Base-by-base conservation (phyloP, 1,284 basidiomycete genomes). In the Mycena citricolor region DNA sequence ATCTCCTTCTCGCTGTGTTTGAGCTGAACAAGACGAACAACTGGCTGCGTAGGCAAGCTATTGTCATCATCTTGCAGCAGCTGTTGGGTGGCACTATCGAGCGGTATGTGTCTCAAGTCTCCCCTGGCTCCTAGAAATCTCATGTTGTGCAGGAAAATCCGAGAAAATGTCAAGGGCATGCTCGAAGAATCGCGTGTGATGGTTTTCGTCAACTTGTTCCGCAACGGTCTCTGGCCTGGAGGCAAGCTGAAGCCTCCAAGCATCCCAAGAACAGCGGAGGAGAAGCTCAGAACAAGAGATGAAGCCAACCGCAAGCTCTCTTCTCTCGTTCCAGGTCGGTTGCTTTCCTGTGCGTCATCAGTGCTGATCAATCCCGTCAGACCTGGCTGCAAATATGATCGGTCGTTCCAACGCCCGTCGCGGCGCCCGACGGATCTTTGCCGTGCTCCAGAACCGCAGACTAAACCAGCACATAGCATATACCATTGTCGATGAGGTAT, bases 41-140 rank as follows among this genome's bases (percentile, higher is more conserved):
- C 55, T 99, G 95, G 95, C 71, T 98, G 23, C 75, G 94, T 39
- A 76, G 92, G n/a, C 94, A 97, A 63, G 94, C 95, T 2, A 92
- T 97, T 54, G 89, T 97, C 11, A 91, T 98, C 44, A 92, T 98
- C 48, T 69, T 98, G 35, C 95, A 98, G 64, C 94, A 98, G 61
- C 83, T 97, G 4, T 73, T 99, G 4, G 95, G 94, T 5, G 89
- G 90, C 8, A 98, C 95, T 0, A 93, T 98, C 53, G 95, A 99
- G 65, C 73, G 92, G 90, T 93, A 39, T 54, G 77, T 29, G 14
- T 33, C n/a, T 32, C 93, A 44, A 55, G 75, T 24, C 17, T 35
- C 14, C 29, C 26, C 46, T 28, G 28, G 17, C 16, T 37, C 36
- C 28, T 3, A 24, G 26, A 8, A 29, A 14, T 8, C 29, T 12